Conservation (phyloP, 176 grass and related monocot genomes). For the Guadua angustifolia region DNA sequence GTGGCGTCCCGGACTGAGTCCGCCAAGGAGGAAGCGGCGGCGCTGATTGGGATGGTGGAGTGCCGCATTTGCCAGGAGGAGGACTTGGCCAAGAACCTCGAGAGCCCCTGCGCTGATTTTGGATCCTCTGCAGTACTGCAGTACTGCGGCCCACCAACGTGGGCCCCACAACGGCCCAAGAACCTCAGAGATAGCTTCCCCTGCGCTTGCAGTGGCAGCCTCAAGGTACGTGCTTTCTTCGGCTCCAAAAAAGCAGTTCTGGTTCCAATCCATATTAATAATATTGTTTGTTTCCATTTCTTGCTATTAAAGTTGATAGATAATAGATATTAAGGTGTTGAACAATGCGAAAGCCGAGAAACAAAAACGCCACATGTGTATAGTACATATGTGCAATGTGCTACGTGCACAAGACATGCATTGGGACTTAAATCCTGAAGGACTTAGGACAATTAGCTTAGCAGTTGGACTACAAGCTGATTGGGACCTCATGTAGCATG, state of each 20-base stretch:
- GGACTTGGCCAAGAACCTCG: slow-evolving; percentile 75
- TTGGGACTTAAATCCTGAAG: background rate
- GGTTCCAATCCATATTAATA: background rate
- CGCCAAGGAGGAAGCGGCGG: slow-evolving; percentile 46
- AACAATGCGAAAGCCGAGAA: background rate
- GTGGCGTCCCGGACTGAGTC: slow-evolving; percentile 16
- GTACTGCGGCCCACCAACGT: too few species aligned
- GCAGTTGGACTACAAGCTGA: slow-evolving; percentile 6
- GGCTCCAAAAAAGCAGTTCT: slow-evolving; percentile 11
- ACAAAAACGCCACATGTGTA: background rate
- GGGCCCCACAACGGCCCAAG: too few species aligned
- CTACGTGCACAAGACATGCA: background rate
- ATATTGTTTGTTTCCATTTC: slow-evolving; percentile 1
- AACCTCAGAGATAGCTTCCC: too few species aligned
- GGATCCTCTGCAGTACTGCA: too few species aligned
- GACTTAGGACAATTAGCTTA: background rate
- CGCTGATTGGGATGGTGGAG: slow-evolving; percentile 73
- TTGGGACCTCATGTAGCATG: slow-evolving; percentile 8
- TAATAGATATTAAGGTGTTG: background rate
- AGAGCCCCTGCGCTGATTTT: slow-evolving; percentile 86
- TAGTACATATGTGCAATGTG: background rate
- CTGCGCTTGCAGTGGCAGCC: slow-evolving; percentile 86
- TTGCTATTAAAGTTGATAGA: background rate
- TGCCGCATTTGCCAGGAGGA: slow-evolving; percentile 99
- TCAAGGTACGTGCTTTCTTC: slow-evolving; percentile 62